Evolutionary conservation across 2,329 filamentous ascomycete species (phyloP).

Genomic region (Blumeria hordei): DNA sequence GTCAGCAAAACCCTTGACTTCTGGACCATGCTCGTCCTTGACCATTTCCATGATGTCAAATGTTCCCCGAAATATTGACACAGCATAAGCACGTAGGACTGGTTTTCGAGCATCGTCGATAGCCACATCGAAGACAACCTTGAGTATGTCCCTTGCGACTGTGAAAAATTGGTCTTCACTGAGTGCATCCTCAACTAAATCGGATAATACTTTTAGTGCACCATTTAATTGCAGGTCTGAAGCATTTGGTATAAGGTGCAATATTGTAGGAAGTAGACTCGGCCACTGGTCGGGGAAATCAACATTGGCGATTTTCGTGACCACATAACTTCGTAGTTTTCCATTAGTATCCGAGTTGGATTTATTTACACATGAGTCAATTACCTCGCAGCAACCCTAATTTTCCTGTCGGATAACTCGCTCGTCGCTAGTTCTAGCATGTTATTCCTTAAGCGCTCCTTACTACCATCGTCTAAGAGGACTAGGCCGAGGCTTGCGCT

Average conservation of each 20-base stretch:
- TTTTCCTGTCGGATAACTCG: constrained; percentile 53
- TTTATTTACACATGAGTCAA: constrained; percentile 11
- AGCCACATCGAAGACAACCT: constrained; percentile 61
- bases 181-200: constrained; percentile 81
- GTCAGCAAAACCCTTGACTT: constrained; percentile 74
- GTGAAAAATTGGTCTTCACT: constrained; percentile 89
- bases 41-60: constrained; percentile 95
- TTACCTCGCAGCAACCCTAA: constrained; percentile 72
- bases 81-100: constrained; percentile 57
- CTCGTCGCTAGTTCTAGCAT: constrained; percentile 54
- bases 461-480: constrained; percentile 47
- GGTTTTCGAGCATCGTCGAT: constrained; percentile 50
- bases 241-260: constrained; percentile 53
- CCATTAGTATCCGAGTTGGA: constrained; percentile 2
- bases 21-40: constrained; percentile 70
- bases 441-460: constrained; percentile 45
- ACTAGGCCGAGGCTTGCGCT: constrained; percentile 19
- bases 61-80: constrained; percentile 73
- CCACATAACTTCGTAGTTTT: constrained; percentile 29
- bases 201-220: constrained; percentile 63
- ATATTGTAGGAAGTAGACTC: constrained; percentile 56
- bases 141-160: constrained; percentile 67
- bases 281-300: constrained; percentile 95
- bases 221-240: constrained; percentile 67
- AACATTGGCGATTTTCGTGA: constrained; percentile 79